Base-by-base conservation (phyloP, 768 basidiomycete species). In the Amanita jacksonii region DNA sequence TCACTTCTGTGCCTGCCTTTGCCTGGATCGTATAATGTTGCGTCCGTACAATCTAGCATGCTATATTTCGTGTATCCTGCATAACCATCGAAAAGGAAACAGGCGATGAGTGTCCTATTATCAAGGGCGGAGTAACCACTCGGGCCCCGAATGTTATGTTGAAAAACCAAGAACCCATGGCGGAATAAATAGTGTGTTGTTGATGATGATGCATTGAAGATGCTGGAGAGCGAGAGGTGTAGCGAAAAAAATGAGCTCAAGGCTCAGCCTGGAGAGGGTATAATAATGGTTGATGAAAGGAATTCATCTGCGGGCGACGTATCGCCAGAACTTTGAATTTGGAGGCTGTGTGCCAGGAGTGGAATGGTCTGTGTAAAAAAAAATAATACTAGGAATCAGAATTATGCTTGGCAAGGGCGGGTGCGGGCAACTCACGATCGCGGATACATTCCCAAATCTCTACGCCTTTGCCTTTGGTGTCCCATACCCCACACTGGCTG, bases 361-460 rank as follows among this genome's bases (percentile, higher is more conserved):
- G 8, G 81, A 80, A 41, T 76, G 64, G 62, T 85, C 82, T 84
- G 10, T 16, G 3, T 13, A 13, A 19, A n/a, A 43, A 8, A 35
- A 10, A 12, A 45, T 20, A 43, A n/a, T n/a, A n/a, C n/a, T n/a
- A n/a, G n/a, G n/a, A n/a, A n/a, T 41, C 38, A 48, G 40, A 35
- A 7, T 37, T 46, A 41, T 18, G 40, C 32, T 6, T 18, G 20
- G 16, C 28, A 13, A 35, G 24, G 49, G 43, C 53, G 48, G 22
- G 32, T 43, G 25, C 18, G 15, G 16, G 9, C 35, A 49, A 72
- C 79, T 62, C 61, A 85, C 83, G 83, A 52, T 75, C 72, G 59
- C 67, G 62, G 43, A 84, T 65, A 56, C 83, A 85, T 54, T 85
- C 81, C 81, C 81, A 85, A 43, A 85, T 72, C 45, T 83, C 79